A percentile compares a stretch with the other conserved stretches of the same genome.
phyloP scores from a whole-genome alignment of 1,284 basidiomycete genomes.

The Somion occarium region DNA sequence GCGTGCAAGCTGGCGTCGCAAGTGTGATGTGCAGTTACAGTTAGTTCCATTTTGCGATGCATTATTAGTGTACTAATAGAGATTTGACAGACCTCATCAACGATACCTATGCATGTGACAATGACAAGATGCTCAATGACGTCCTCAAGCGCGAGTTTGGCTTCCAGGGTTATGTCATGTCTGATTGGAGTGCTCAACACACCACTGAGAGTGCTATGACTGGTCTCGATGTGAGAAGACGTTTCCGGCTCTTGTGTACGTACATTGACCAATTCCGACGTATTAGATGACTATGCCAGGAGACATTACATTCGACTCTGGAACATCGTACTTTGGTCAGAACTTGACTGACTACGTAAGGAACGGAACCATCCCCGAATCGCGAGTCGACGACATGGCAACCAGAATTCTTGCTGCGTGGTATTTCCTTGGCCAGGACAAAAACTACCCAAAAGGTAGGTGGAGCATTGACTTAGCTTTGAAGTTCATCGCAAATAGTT shows the following conservation, averaged over 20 bases:
- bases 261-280: slow-evolving; percentile 22
- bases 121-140: slow-evolving; percentile 69
- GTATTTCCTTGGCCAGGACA: slow-evolving; percentile 63
- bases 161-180: slow-evolving; percentile 74
- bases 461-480: not conserved
- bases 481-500: not conserved
- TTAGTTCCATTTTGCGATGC: slow-evolving; percentile 19
- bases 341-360: slow-evolving; percentile 66
- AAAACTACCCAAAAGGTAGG: slow-evolving; percentile 37
- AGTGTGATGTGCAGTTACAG: slow-evolving; percentile 78
- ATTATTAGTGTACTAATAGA: too few species aligned
- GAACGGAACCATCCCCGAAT: slow-evolving; percentile 62
- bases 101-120: slow-evolving; percentile 77
- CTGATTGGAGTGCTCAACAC: slow-evolving; percentile 62
- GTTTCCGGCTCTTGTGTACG: not conserved
- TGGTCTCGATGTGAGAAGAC: slow-evolving; percentile 58
- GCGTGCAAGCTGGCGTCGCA: slow-evolving; percentile 72
- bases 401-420: slow-evolving; percentile 59
- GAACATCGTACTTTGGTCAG: slow-evolving; percentile 51
- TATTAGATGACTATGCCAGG: slow-evolving; percentile 71
- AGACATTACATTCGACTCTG: slow-evolving; percentile 50
- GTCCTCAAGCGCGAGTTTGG: slow-evolving; percentile 77
- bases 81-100: slow-evolving; percentile 56
- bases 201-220: slow-evolving; percentile 56
- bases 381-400: slow-evolving; percentile 68